A percentile compares a stretch with the other conserved stretches of the same genome.
Evolutionary conservation across 495 filamentous ascomycete species (phyloP).

Genomic region (Penicillium cinerascens): DNA sequence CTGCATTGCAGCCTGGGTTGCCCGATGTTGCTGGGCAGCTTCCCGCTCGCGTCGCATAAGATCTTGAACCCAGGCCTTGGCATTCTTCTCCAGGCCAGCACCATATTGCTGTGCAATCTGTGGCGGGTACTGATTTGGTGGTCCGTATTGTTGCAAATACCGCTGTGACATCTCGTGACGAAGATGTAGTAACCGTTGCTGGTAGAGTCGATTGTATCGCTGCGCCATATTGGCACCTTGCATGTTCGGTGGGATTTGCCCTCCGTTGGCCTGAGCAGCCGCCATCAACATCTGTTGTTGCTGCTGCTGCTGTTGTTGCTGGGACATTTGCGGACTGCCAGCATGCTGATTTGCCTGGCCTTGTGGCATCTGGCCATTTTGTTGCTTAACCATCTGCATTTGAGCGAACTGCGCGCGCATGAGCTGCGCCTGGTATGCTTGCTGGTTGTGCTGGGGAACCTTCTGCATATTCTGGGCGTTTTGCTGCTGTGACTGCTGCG

Average conservation of each 20-base stretch:
- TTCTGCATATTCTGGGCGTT: slow-evolving; percentile 36
- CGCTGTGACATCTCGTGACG: slow-evolving; percentile 41
- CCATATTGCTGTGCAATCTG: slow-evolving; percentile 40
- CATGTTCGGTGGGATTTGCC: slow-evolving; percentile 29
- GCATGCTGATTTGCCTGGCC: slow-evolving; percentile 37
- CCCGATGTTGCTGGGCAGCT: slow-evolving; percentile 32
- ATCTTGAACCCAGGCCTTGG: slow-evolving; percentile 43
- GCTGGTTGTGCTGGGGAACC: slow-evolving; percentile 38
- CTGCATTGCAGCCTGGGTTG: slow-evolving; percentile 32
- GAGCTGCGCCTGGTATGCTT: slow-evolving; percentile 45
- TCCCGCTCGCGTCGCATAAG: slow-evolving; percentile 45
- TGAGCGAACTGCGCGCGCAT: slow-evolving; percentile 41
- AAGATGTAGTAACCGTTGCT: slow-evolving; percentile 34
- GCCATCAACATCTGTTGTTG: slow-evolving; percentile 41
- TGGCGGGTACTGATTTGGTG: slow-evolving; percentile 43
- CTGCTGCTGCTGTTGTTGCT: slow-evolving; percentile 38
- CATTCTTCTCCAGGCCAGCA: slow-evolving; percentile 33
- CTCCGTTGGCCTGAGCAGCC: slow-evolving; percentile 41
- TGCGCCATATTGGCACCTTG: slow-evolving; percentile 29
- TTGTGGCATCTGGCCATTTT: slow-evolving; percentile 32
- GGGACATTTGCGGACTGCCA: slow-evolving; percentile 24
- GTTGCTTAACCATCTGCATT: slow-evolving; percentile 42
- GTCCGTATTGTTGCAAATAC: slow-evolving; percentile 38
- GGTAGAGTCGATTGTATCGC: slow-evolving; percentile 38
- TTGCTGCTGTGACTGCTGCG: slow-evolving; percentile 29